Evolutionary conservation across 306 rosid species (phyloP).

Genomic region (Parietaria judaica): DNA sequence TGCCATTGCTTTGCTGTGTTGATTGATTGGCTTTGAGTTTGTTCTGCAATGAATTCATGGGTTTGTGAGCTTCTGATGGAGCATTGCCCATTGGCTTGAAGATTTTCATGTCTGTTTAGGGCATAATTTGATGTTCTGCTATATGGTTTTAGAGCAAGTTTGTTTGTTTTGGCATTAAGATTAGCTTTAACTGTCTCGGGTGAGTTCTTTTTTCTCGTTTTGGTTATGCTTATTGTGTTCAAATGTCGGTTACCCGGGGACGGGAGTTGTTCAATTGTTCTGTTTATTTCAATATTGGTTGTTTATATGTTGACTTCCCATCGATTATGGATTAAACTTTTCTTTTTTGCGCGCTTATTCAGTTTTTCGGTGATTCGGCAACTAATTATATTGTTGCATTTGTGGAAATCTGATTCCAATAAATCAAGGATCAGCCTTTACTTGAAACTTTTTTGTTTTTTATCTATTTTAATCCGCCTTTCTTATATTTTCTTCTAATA

Average conservation of each 20-base stretch:
- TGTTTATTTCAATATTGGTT: too few species aligned
- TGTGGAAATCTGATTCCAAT: slow-evolving; percentile 56
- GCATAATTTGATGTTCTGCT: too few species aligned
- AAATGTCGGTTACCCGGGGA: too few species aligned
- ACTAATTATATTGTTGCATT: slow-evolving; percentile 40
- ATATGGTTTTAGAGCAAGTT: too few species aligned
- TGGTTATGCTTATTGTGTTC: too few species aligned
- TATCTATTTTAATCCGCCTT: neutral
- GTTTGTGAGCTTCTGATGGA: slow-evolving; percentile 41
- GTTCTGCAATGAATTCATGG: slow-evolving; percentile 40
- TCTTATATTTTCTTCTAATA: slow-evolving; percentile 19
- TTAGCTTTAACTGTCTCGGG: too few species aligned
- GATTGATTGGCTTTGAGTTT: neutral
- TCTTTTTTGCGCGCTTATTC: neutral
- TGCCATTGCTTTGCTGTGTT: slow-evolving; percentile 10
- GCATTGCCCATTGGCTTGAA: neutral
- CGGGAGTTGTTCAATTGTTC: too few species aligned
- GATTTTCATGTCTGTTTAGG: too few species aligned
- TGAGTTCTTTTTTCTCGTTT: too few species aligned
- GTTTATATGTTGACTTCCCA: too few species aligned
- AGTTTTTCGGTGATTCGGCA: neutral
- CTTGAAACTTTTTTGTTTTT: neutral
- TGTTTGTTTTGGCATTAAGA: neutral
- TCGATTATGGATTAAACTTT: too few species aligned
- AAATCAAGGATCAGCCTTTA: neutral